These are phyloP conservation scores for Grigorovia jiainica DNA, from an alignment of 805 yeast species.

Conservation along the genomic window DNA sequence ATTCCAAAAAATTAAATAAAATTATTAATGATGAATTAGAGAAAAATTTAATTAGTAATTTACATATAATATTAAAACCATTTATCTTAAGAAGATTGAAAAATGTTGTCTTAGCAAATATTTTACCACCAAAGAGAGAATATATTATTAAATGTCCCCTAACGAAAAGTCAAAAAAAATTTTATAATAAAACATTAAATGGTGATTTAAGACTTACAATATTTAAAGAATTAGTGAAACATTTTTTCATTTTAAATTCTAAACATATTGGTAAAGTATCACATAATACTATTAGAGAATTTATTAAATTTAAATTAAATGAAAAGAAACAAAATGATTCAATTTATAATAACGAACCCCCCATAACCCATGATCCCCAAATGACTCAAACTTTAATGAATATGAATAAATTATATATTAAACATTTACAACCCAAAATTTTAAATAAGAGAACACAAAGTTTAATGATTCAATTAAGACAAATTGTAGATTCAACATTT, in stretches of 20 bases:
- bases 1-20: constrained; percentile 26
- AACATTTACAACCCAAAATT: constrained; percentile 33
- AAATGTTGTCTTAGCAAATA: constrained; percentile 51
- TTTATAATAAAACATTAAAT: constrained; percentile 46
- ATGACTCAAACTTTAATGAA: constrained; percentile 8
- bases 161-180: constrained; percentile 50
- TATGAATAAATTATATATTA: constrained; percentile 24
- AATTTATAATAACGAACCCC: too few relatives aligned
- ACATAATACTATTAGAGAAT: constrained; percentile 32
- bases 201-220: constrained; percentile 37
- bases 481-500: constrained; percentile 80
- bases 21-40: constrained; percentile 50
- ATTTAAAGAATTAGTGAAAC: constrained; percentile 39
- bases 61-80: constrained; percentile 85
- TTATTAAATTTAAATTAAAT: constrained; percentile 32
- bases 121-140: constrained; percentile 83
- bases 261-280: constrained; percentile 24
- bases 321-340: constrained; percentile 2
- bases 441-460: constrained; percentile 51
- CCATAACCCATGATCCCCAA: neutral
- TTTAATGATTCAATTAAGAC: constrained; percentile 73
- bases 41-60: constrained; percentile 55
- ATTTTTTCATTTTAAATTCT: constrained; percentile 38
- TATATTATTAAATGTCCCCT: constrained; percentile 69
- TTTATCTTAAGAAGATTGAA: constrained; percentile 78